Evolutionary conservation across 257 asterid genomes (phyloP), one percentile per base, ranked within the genome.

Genomic region (Solanum arcanum): DNA sequence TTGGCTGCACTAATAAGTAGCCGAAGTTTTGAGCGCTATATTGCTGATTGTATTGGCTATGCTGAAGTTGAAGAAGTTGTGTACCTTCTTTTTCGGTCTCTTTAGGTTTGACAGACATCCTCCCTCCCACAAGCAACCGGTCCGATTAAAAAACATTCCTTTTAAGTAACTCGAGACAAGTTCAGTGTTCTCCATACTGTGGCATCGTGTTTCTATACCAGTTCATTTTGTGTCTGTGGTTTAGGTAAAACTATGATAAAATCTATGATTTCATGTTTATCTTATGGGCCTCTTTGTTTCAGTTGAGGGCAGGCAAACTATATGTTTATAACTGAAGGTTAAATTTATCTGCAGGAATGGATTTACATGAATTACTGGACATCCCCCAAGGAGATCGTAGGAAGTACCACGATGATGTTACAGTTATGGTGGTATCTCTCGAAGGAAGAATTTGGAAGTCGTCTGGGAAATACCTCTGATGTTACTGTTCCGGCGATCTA

Each of bases 401-500:
- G 81, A 76, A 85, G 83, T 88, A 88, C 76, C 90, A 88, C 11
- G 90, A 88, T 46, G 90, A 88, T 64, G 90, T 88, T 35, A 66
- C 90, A 59, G 87, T 88, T 66, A 88, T 88, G 87, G 88, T 88
- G 47, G 83, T 88, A 44, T 88, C 90, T 31, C 87, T 88, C 14
- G 90, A 88, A 60, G 90, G 90, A 77, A 85, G 88, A 52, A 88
- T 88, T 41, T 88, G 90, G 90, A 88, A 77, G 39, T 88, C 90
- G 4, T 88, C 88, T 33, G 88, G 88, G 82, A 86, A 73, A 6
- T 87, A 86, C 81, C 56, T 78, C 39, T 86, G 47, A 86, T 41
- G 31, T 56, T 21, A 12, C 77, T 16, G 29, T 64, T 23, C 47
- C 62, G 37, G 70, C 18, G 15, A 35, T 21, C 56, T 66, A 49